Base-by-base conservation (phyloP, 2,329 filamentous ascomycete species). In the Aspergillus pseudoviridinutans region DNA sequence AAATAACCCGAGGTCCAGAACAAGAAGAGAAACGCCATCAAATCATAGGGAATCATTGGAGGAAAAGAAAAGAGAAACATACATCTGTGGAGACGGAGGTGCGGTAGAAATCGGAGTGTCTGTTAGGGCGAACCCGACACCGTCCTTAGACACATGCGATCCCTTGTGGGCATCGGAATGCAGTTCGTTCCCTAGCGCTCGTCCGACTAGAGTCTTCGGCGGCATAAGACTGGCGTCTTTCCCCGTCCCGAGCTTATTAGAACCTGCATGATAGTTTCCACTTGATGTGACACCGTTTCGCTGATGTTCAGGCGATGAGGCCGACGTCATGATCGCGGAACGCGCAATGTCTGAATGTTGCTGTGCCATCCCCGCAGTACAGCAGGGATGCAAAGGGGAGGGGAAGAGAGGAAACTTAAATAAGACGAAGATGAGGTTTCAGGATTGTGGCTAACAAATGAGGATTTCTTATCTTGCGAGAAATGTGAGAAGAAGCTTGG, bases 91-190 rank as follows among this genome's bases (percentile, higher is more conserved):
- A 68, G 84, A 87, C 66, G 78, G 81, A 29, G 86, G 85, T 54
- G 83, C 82, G 61, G 85, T 87, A 57, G 84, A 82, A 68, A 78
- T 70, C 59, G 86, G 86, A 60, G 86, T 88, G 72, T 88, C 86
- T 64, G 81, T 84, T 71, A 86, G 68, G 38, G 84, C 81, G 53
- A 68, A 71, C 58, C 82, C 82, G 65, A 82, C 77, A 66, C 79
- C 79, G 68, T 78, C 72, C 68, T 73, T 74, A 65, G 71, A 68
- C 61, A 63, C 61, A 61, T 66, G 71, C 49, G 68, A 69, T 55
- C 65, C 62, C 63, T 65, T 71, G 66, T 72, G 70, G 70, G 59
- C 64, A 69, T 75, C 72, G 65, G 71, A 67, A 71, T 72, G 71
- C 66, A 73, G 56, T 56, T 73, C 73, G 66, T 70, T 76, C 49